Evolutionary conservation across 2,329 filamentous ascomycete genomes (phyloP), one percentile per base, ranked within the genome.

Genomic region (Dryadomyces quercus-mongolicae): DNA sequence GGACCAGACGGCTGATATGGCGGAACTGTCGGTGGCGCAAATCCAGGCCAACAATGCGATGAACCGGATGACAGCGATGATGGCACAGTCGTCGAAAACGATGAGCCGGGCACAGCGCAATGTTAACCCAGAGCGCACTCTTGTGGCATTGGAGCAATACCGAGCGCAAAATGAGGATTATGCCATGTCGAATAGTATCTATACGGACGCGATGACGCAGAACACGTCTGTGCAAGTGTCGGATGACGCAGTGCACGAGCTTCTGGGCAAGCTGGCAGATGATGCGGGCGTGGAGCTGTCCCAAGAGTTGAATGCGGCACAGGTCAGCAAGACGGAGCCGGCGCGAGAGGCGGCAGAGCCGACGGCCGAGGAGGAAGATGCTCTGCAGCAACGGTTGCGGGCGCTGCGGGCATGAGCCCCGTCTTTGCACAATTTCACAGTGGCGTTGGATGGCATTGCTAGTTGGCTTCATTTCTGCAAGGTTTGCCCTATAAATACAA

Each of bases 261-360:
- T 95, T 58, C 85, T 95, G 70, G 85, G 81, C 59, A 86, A 94
- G 70, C 81, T 93, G 46, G 89, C 89, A 58, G 90, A 95, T 67
- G 89, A 94, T 68, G 88, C 87, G 10, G 90, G 90, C 53, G 80
- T 95, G 52, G 86, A 93, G 68, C 74, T 95, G 57, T 82, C 82
- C 60, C 79, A 85, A 65, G 87, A 93, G 70, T 82, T 95, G 59
- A 77, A 72, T 62, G 67, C 73, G 55, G 76, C 77, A 2, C 76
- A 74, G 44, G 74, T 78, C 21, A 74, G 75, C 59, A 77, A 74
- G 62, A 74, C 75, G 25, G 82, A 84, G 49, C 78, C 84, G 8
- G 69, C 67, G 16, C 65, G 64, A 56, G 72, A 76, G 64, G 71
- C 78, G 15, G 73, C 78, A 0, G 85, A 86, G 58, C 85, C 85